Conservation (phyloP, 129 eudicot species). For the Pulicaria dysenterica region DNA sequence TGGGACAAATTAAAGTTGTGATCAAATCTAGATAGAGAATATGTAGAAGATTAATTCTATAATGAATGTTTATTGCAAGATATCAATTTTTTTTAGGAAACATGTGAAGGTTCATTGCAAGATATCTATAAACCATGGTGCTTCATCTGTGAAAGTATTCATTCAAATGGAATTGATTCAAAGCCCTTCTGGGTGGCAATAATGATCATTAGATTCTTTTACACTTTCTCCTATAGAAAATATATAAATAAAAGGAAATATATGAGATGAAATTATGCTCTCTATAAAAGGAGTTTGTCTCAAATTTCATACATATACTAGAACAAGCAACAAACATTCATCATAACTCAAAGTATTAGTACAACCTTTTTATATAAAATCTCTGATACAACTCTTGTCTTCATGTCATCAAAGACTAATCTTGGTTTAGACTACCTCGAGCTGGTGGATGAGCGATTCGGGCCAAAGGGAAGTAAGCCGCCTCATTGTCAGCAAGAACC, state of each 20-base stretch:
- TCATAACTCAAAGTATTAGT: slow-evolving; percentile 14
- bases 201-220: slow-evolving; percentile 23
- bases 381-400: slow-evolving; percentile 22
- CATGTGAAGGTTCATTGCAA: slow-evolving; percentile 10
- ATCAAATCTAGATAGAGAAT: slow-evolving; percentile 11
- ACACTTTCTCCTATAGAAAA: slow-evolving; percentile 8
- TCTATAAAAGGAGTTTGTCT: slow-evolving; percentile 28
- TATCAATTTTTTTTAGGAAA: not conserved
- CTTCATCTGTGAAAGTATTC: slow-evolving; percentile 8
- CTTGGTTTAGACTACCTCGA: slow-evolving; percentile 31
- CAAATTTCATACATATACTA: slow-evolving; percentile 28
- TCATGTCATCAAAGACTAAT: slow-evolving; percentile 43
- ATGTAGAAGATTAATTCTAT: slow-evolving; percentile 6
- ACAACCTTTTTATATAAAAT: not conserved
- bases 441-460: slow-evolving; percentile 36
- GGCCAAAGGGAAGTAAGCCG: slow-evolving; percentile 29
- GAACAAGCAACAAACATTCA: slow-evolving; percentile 28
- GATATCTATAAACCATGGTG: slow-evolving; percentile 14
- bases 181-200: slow-evolving; percentile 20
- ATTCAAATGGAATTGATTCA: slow-evolving; percentile 35
- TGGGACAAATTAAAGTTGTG: not conserved
- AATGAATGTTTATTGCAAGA: slow-evolving; percentile 3
- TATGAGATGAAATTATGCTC: not conserved
- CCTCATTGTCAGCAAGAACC: slow-evolving; percentile 20
- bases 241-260: not conserved